Base-by-base conservation (phyloP, 1,284 basidiomycete genomes). In the Ustilago lituana region DNA sequence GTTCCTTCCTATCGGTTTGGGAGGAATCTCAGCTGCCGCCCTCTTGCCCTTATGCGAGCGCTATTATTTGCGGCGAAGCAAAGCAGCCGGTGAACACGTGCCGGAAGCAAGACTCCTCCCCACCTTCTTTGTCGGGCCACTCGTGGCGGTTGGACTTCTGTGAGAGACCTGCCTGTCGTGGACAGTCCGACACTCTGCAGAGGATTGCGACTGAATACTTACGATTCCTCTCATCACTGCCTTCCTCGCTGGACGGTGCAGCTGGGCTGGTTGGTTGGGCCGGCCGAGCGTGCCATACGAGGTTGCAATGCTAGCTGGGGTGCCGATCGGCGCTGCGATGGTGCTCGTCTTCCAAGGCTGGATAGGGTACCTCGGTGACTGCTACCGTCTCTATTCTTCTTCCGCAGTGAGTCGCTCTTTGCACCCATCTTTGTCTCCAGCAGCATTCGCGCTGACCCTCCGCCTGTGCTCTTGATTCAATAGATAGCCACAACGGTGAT, bases 321-420 rank as follows among this genome's bases (percentile, higher is more conserved):
- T 65, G 2, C 67, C 62, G 6, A 65, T 70, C 50, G 67, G 67
- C 9, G 53, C 53, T 14, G 67, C 61, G 1, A 70, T 70, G 67
- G 62, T 65, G 19, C 41, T 64, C 11, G 62, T 61, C 29, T 70
- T 70, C 19, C 67, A 70, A 27, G 67, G 67, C 39, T 70, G 67
- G 67, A 57, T 65, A 11, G 52, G 62, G 19, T 70, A 65, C 31
- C 44, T 70, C 7, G 67, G 67, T n/a, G 67, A 70, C 23, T 64
- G 61, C 40, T 70, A 70, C 29, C 57, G 61, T 1, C 49, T 54
- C 9, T 65, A 65, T 41, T 54, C 67, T 26, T 59, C 66, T 3
- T 73, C 71, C 24, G 67, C 67, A 2, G 65, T 68, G 15, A 26
- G 65, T 51, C 2, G 3, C 2, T 22, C 24, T 3, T 4, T 4